Evolutionary conservation across 257 asterid genomes (phyloP).

Genomic region (Petrea volubilis): DNA sequence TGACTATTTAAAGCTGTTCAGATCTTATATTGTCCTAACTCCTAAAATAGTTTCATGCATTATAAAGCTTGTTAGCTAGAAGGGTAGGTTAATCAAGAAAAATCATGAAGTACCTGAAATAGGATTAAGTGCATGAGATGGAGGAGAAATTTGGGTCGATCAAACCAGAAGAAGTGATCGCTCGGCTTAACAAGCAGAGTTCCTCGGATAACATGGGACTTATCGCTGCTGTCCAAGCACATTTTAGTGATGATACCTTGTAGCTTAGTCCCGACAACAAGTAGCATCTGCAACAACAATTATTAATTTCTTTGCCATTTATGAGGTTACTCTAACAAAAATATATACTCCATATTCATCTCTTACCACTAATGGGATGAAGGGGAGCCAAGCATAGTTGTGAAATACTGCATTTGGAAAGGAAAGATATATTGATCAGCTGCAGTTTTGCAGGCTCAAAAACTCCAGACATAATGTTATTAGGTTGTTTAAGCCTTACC

Average conservation of each 20-base stretch:
- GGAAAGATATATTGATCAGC: slow-evolving; percentile 12
- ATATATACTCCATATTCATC: background rate
- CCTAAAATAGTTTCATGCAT: too few species aligned
- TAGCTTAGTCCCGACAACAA: slow-evolving; percentile 70
- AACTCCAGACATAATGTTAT: background rate
- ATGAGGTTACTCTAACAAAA: background rate
- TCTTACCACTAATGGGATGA: slow-evolving; percentile 70
- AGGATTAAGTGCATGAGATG: slow-evolving; percentile 73
- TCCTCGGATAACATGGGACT: slow-evolving; percentile 58
- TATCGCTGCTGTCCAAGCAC: slow-evolving; percentile 62
- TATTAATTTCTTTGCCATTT: background rate
- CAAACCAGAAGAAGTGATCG: slow-evolving; percentile 75
- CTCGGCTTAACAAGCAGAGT: slow-evolving; percentile 60
- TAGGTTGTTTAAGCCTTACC: slow-evolving; percentile 37
- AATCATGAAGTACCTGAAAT: slow-evolving; percentile 56
- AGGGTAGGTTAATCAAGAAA: too few species aligned
- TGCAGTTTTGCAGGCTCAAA: background rate
- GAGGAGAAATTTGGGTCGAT: slow-evolving; percentile 60
- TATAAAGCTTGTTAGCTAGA: too few species aligned
- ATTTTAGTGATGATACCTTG: slow-evolving; percentile 70
- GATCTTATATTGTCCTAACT: too few species aligned
- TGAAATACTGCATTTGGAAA: slow-evolving; percentile 53
- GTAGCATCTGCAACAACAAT: slow-evolving; percentile 44
- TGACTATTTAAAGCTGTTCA: background rate
- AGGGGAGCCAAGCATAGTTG: slow-evolving; percentile 73